Percentiles rank a stretch among this genome's conserved stretches.
Evolutionary conservation across 805 yeast genomes (phyloP).

Genomic region (Saccharomyces kudriavzevii): DNA sequence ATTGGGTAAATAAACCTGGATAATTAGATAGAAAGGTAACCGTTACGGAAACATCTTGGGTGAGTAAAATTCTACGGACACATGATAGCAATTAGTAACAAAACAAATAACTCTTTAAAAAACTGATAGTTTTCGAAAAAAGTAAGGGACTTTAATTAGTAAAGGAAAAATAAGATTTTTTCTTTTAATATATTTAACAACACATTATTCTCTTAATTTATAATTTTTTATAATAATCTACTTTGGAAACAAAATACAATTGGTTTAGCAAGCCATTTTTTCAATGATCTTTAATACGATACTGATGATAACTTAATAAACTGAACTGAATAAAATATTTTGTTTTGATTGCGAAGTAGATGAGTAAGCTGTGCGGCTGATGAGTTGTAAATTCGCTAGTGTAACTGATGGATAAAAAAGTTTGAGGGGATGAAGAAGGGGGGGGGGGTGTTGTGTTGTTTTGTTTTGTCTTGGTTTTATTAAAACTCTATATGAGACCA

Average conservation of each 20-base stretch:
- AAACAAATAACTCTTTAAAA: background rate
- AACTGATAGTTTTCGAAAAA: background rate
- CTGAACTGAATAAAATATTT: conserved; percentile 8
- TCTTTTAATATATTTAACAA: background rate
- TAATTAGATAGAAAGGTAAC: conserved; percentile 3
- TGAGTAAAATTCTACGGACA: background rate
- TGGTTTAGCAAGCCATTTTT: conserved; percentile 24
- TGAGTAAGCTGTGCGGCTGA: background rate
- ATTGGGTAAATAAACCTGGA: conserved; percentile 1
- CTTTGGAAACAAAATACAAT: conserved; percentile 9
- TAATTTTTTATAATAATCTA: conserved; percentile 3
- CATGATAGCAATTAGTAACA: background rate
- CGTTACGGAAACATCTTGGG: conserved; percentile 8
- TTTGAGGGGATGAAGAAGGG: background rate
- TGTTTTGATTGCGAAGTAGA: conserved; percentile 16
- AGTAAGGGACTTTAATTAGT: background rate
- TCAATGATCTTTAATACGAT: conserved; percentile 1
- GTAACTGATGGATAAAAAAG: background rate
- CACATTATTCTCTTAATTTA: background rate
- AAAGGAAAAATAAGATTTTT: conserved; percentile 2
- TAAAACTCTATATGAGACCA: background rate
- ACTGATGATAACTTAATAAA: conserved; percentile 3
- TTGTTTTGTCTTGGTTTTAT: background rate
- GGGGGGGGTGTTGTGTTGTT: background rate
- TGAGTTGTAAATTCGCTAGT: background rate